These are phyloP conservation scores for Pseudomicrostroma phylloplanum DNA, from an alignment of 1,284 basidiomycete genomes.

Conservation along the genomic window DNA sequence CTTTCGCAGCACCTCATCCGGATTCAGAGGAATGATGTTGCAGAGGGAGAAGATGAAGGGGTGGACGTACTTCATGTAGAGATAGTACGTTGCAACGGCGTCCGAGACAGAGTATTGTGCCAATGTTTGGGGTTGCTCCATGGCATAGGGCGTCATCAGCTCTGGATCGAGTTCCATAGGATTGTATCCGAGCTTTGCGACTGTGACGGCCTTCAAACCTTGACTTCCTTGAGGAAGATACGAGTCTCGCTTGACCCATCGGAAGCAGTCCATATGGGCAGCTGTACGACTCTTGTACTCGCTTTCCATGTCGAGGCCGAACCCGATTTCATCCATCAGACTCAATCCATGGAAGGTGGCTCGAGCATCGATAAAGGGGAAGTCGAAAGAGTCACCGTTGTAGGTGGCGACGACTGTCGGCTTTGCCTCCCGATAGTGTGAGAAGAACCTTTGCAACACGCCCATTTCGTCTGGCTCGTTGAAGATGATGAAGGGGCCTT, in stretches of 20 bases:
- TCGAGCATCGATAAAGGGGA: conserved; percentile 89
- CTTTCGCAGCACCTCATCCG: conserved; percentile 93
- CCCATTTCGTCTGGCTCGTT: conserved; percentile 85
- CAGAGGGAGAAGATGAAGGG: conserved; percentile 99
- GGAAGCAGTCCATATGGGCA: conserved; percentile 98
- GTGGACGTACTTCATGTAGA: conserved; percentile 99
- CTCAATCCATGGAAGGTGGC: conserved; percentile 84
- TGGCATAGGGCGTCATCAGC: conserved; percentile 98
- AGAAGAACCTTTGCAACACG: conserved; percentile 74
- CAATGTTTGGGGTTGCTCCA: conserved; percentile 88
- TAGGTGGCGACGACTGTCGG: conserved; percentile 98
- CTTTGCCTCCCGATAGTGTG: conserved; percentile 82
- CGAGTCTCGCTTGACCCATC: conserved; percentile 99
- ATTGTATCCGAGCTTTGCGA: conserved; percentile 91
- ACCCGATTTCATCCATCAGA: conserved; percentile 93
- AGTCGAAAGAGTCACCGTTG: conserved; percentile 99
- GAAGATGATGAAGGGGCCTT: conserved; percentile 92
- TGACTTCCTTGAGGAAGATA: conserved; percentile 98
- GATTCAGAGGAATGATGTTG: conserved; percentile 95
- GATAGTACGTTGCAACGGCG: conserved; percentile 97
- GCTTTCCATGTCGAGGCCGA: conserved; percentile 81
- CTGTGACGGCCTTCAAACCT: conserved; percentile 96
- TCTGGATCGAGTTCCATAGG: conserved; percentile 98
- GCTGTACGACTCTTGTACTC: conserved; percentile 93
- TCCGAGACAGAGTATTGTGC: conserved; percentile 99